Percentiles rank a stretch among this genome's conserved stretches.
Conservation (phyloP, 1,139 yeast species). For the Blastobotrys indianensis region DNA sequence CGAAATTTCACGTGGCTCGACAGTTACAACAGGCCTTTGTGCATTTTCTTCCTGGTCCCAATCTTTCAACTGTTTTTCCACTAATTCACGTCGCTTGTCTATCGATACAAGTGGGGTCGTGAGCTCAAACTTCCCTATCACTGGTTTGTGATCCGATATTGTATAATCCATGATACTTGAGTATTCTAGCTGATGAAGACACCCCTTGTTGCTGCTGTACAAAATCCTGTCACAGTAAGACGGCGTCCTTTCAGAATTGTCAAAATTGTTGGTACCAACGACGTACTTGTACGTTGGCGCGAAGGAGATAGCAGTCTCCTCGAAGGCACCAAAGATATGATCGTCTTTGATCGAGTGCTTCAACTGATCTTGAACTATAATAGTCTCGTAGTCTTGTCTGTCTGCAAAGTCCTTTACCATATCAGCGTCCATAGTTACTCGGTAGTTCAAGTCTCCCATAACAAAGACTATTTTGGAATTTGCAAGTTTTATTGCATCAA, state of each 20-base stretch:
- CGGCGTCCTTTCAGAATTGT: conserved; percentile 48
- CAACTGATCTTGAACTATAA: conserved; percentile 57
- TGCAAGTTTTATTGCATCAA: conserved; percentile 14
- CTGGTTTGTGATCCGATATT: conserved; percentile 76
- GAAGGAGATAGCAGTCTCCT: conserved; percentile 59
- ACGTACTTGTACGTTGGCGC: conserved; percentile 69
- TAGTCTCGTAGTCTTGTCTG: conserved; percentile 40
- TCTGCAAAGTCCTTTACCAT: conserved; percentile 40
- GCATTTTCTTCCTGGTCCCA: conserved; percentile 42
- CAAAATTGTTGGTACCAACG: conserved; percentile 21
- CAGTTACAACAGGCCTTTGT: conserved; percentile 36
- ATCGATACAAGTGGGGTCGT: conserved; percentile 46
- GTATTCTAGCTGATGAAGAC: conserved; percentile 20
- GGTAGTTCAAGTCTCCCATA: conserved; percentile 72
- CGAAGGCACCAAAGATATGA: conserved; percentile 53
- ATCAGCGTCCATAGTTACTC: conserved; percentile 45
- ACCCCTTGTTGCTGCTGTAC: conserved; percentile 25
- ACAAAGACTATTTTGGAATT: conserved; percentile 39
- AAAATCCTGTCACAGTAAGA: conserved; percentile 77
- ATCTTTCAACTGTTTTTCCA: conserved; percentile 35
- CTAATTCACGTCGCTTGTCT: conserved; percentile 33
- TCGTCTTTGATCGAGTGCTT: conserved; percentile 47
- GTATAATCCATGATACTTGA: conserved; percentile 31
- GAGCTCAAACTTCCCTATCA: conserved; percentile 46
- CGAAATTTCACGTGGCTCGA: conserved; percentile 26